These are phyloP conservation scores for Penicillium sp. DNA, from an alignment of 2,329 filamentous ascomycete genomes.

Conservation along the genomic window DNA sequence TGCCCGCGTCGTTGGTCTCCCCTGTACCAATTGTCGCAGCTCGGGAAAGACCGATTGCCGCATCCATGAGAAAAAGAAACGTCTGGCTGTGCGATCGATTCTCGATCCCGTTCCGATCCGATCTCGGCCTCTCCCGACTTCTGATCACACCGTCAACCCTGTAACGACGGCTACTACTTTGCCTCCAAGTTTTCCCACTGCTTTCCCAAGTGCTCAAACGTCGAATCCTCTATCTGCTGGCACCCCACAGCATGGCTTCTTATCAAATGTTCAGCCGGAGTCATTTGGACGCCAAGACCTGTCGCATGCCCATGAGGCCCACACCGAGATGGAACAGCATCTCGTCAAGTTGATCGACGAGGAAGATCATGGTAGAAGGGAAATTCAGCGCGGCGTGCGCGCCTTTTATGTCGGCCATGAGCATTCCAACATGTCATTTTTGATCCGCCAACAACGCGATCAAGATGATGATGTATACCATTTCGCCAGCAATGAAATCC, in stretches of 20 bases:
- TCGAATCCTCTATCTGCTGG: conserved; percentile 20
- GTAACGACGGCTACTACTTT: conserved; percentile 23
- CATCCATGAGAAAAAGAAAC: conserved; percentile 57
- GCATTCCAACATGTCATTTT: conserved; percentile 60
- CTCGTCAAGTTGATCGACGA: conserved; percentile 57
- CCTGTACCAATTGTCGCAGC: conserved; percentile 54
- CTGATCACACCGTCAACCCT: conserved; percentile 28
- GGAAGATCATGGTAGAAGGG: conserved; percentile 49
- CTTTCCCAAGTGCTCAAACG: conserved; percentile 28
- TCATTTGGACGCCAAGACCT: conserved; percentile 33
- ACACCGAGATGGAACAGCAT: conserved; percentile 49
- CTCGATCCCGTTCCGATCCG: conserved; percentile 54
- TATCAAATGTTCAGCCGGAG: conserved; percentile 25
- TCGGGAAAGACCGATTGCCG: conserved; percentile 49
- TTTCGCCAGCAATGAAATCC: conserved; percentile 50
- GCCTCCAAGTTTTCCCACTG: conserved; percentile 32
- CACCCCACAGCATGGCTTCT: conserved; percentile 22
- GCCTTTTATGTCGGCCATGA: conserved; percentile 61
- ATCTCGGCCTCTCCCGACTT: conserved; percentile 40
- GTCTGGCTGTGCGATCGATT: conserved; percentile 45
- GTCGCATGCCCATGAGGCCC: conserved; percentile 44
- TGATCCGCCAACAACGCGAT: conserved; percentile 56
- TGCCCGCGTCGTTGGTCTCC: conserved; percentile 51
- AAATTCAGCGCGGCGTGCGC: conserved; percentile 54
- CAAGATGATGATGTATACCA: conserved; percentile 48